Evolutionary conservation across 129 eudicot genomes (phyloP), one percentile per base, ranked within the genome.

Genomic region (Erigeron canadensis): DNA sequence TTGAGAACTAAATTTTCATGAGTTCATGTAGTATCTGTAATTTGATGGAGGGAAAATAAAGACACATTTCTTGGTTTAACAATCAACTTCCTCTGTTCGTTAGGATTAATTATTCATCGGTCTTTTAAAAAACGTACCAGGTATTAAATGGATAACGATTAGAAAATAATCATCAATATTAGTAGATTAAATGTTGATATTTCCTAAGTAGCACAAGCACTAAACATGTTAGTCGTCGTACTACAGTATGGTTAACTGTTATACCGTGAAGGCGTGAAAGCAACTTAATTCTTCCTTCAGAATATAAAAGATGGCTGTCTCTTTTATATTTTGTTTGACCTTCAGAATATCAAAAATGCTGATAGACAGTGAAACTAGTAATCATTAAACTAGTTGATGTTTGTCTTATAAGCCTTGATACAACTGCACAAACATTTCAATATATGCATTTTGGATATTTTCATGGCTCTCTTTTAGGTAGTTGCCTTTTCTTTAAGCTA

Each of bases 331-430:
- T 51, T 40, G 41, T 50, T 16, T 34, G 28, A 47, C 34, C 44
- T 18, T 17, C 19, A 46, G 13, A 64, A 64, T 19, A 23, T 42
- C 63, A 10, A 53, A 48, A 48, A 21, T 58, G 28, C 41, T 41
- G 23, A 42, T 58, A 41, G 42, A 18, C 22, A 57, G n/a, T n/a
- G n/a, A n/a, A 51, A 23, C 65, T 3, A 12, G 67, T 63, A 63
- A 13, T 17, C 46, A n/a, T 11, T 62, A 0, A 15, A 38, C 18
- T 34, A 57, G 63, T 21, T 57, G 63, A 18, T 22, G 21, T 10
- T 57, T 57, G 63, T 57, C n/a, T n/a, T n/a, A n/a, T n/a, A 57
- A 57, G 37, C 39, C 2, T 19, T 57, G 38, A 68, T 37, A 69
- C 17, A 10, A 6, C 62, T 56, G 19, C 19, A 56, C 37, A 21